Evolutionary conservation across 2,329 filamentous ascomycete species (phyloP), one percentile per base, ranked within the genome.

Genomic region (Clonostachys rosea): DNA sequence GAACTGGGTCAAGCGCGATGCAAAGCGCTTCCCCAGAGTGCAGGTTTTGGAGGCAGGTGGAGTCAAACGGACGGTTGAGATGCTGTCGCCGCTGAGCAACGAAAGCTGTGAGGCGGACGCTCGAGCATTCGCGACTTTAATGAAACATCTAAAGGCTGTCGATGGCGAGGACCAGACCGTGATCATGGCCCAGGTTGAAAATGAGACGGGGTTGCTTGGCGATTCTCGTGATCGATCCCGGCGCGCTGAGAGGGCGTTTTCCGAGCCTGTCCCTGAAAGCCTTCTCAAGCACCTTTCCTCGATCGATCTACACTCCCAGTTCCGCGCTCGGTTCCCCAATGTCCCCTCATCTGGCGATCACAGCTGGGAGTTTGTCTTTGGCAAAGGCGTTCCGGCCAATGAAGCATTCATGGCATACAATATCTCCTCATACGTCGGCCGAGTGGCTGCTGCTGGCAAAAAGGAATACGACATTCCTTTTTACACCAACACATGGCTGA

Each of bases 111-210:
- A 30, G 20, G 65, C 65, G 2, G 65, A 68, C 43, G 52, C 56
- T 0, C 50, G 49, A 5, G 65, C 65, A 0, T 68, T 68, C 34
- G 52, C 57, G 1, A 56, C 55, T 10, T 50, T 68, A 7, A 61
- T 66, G 52, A 46, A 40, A 1, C 59, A 69, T 42, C 46, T 69
- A 0, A 66, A 67, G 7, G 58, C 71, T 4, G 54, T 78, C 5
- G 75, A 79, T 42, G 59, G 58, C 2, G 56, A 65, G 11, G 63
- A 78, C 40, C 66, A 61, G 4, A 80, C 75, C 0, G 75, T 80
- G 0, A 51, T 80, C 3, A 79, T 79, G 76, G 68, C 79, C 1
- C 76, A 80, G 50, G 75, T 81, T n/a, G 73, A 81, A 56, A 80
- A 80, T 40, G 76, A 80, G 59, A 67, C 66, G 1, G 76, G 77